Evolutionary conservation across 1,284 basidiomycete species (phyloP).

Genomic region (Papiliotrema laurentii): DNA sequence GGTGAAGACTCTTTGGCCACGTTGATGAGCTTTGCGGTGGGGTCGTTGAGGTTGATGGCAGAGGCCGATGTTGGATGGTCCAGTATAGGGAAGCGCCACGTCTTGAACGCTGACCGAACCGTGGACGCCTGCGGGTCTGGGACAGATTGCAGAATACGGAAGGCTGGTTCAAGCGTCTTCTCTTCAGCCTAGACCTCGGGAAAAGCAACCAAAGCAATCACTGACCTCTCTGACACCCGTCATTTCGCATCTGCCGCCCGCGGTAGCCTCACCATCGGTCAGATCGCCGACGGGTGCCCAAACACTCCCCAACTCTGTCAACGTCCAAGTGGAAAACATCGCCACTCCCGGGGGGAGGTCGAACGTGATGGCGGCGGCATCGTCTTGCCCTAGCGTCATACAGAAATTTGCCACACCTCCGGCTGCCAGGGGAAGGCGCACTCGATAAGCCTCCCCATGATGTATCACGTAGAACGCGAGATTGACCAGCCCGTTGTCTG

Average conservation of each 20-base stretch:
- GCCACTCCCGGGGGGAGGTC: conserved; percentile 4
- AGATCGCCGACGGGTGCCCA: conserved; percentile 28
- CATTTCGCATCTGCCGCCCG: conserved; percentile 26
- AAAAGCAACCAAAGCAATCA: too few species aligned
- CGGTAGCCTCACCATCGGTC: conserved; percentile 20
- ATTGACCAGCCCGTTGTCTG: conserved; percentile 4
- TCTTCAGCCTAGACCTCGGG: too few species aligned
- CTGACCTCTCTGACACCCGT: conserved; percentile 26
- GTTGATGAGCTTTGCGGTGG: too few species aligned
- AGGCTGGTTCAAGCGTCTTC: too few species aligned
- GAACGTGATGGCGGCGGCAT: conserved; percentile 21
- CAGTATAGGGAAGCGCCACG: too few species aligned
- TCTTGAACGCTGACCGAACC: too few species aligned
- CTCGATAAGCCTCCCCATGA: conserved; percentile 7
- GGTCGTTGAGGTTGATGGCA: too few species aligned
- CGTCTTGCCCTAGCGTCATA: conserved; percentile 10
- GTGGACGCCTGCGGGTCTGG: too few species aligned
- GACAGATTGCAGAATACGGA: too few species aligned
- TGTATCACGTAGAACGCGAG: conserved; percentile 20
- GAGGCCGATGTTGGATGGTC: too few species aligned
- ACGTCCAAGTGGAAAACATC: conserved; percentile 7
- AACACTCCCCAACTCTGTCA: conserved; percentile 1
- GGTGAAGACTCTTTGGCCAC: too few species aligned
- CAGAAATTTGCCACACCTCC: conserved; percentile 6
- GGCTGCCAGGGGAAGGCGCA: conserved; percentile 12